Evolutionary conservation across 2,329 filamentous ascomycete species (phyloP).

Genomic region (Aureobasidium sp.): DNA sequence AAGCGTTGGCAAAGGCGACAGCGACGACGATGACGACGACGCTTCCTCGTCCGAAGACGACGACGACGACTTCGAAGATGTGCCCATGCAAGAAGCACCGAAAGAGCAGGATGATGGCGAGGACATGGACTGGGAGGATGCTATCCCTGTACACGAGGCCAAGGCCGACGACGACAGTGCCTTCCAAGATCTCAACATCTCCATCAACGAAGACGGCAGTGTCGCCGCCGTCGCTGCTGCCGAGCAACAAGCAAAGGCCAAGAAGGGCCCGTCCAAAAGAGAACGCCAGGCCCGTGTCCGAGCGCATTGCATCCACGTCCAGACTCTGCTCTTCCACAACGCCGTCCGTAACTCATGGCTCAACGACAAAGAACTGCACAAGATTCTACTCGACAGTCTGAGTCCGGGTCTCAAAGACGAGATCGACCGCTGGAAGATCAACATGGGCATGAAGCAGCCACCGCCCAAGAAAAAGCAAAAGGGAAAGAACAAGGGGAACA

Average conservation of each 20-base stretch:
- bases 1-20: conserved; percentile 28
- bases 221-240: neutral
- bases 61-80: conserved; percentile 41
- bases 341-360: conserved; percentile 75
- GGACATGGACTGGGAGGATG: conserved; percentile 51
- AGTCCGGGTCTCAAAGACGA: conserved; percentile 60
- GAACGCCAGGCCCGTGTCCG: conserved; percentile 68
- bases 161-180: conserved; percentile 19
- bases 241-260: conserved; percentile 36
- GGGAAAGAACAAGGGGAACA: conserved; percentile 33
- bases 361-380: conserved; percentile 66
- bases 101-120: conserved; percentile 42
- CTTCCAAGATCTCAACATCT: conserved; percentile 26
- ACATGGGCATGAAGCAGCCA: conserved; percentile 47
- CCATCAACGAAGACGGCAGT: conserved; percentile 30
- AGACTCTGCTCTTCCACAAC: conserved; percentile 83
- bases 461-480: conserved; percentile 36
- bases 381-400: conserved; percentile 65
- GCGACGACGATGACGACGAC: conserved; percentile 30
- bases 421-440: conserved; percentile 61
- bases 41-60: conserved; percentile 36
- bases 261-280: conserved; percentile 78
- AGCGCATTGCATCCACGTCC: conserved; percentile 83
- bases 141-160: conserved; percentile 30
- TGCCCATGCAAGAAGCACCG: conserved; percentile 23